These are phyloP conservation scores for Aquilaria malaccensis DNA, from an alignment of 345 rosid species.

Conservation along the genomic window DNA sequence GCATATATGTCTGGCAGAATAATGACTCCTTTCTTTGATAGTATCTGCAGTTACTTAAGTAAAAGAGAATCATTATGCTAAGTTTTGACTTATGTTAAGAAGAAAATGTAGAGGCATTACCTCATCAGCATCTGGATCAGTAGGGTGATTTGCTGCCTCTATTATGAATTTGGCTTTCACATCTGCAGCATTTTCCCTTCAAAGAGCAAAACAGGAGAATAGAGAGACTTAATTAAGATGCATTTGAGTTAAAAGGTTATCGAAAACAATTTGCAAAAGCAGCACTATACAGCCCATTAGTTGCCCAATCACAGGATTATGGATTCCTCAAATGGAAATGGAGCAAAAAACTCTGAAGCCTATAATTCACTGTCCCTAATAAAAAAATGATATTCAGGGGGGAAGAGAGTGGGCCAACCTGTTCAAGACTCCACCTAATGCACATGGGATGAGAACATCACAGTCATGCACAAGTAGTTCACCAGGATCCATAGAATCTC, in stretches of 20 bases:
- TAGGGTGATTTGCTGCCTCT: conserved; percentile 98
- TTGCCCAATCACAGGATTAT: conserved; percentile 1
- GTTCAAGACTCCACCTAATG: conserved; percentile 93
- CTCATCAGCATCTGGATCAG: conserved; percentile 98
- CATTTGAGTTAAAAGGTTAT: not conserved
- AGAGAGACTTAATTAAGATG: not conserved
- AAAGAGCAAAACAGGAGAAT: not conserved
- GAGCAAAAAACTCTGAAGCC: not conserved
- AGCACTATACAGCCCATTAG: not conserved
- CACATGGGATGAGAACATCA: conserved; percentile 97
- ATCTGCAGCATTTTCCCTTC: conserved; percentile 85
- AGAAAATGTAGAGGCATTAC: conserved; percentile 25
- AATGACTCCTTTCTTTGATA: conserved; percentile 81
- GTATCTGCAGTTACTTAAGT: conserved; percentile 46
- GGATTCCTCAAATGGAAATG: not conserved
- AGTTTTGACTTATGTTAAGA: not conserved
- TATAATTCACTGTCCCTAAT: not conserved
- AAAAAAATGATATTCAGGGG: not conserved
- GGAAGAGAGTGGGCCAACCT: conserved; percentile 34
- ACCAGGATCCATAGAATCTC: conserved; percentile 53
- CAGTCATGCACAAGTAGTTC: conserved; percentile 81
- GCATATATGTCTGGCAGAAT: conserved; percentile 99
- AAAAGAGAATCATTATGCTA: conserved; percentile 4
- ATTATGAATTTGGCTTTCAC: conserved; percentile 91
- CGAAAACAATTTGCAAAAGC: not conserved